Evolutionary conservation across 1,284 basidiomycete genomes (phyloP), one percentile per base, ranked within the genome.

Genomic region (Takashimella tepidaria): DNA sequence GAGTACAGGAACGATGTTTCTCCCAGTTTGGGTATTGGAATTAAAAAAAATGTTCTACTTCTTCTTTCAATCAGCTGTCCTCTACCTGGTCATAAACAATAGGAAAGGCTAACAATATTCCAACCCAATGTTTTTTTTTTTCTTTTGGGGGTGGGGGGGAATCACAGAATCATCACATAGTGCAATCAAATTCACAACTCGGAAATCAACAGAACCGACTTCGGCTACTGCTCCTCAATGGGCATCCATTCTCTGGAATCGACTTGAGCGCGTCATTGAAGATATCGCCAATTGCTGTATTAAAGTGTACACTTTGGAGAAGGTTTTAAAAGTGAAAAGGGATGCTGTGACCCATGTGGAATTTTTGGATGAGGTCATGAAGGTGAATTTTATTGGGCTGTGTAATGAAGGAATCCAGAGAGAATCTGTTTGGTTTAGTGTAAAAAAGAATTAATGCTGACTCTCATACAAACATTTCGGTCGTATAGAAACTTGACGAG

Each of bases 281-380:
- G 92, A 95, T 63, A 86, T 98, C 81, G 83, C 88, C 2, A 85
- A 84, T 50, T 90, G 89, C 63, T 96, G 92, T 70, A 83, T 91
- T 69, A 93, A 95, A 81, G 89, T 97, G 4, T 96, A 97, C 72
- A 88, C 88, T 0, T 81, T 98, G 5, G 92, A 98, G 72, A 96
- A 91, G 68, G 93, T 98, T 3, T 78, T 98, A 25, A 84, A 83
- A 65, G 74, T 93, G 63, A 97, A 97, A 77, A 87, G 83, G 67
- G 91, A 95, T 69, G 79, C 84, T 0, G 76, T 82, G 19, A 85
- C 87, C 0, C 87, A 91, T 53, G 77, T 81, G 1, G 80, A 87
- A 6, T 97, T 97, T 72, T 76, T 98, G 13, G 90, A 95, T 50
- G 91, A 92, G 69, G 88, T 88, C 0, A 88, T 96, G 86, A 88